Conservation (phyloP, 2,329 filamentous ascomycete genomes). For the Fulvia fulva region DNA sequence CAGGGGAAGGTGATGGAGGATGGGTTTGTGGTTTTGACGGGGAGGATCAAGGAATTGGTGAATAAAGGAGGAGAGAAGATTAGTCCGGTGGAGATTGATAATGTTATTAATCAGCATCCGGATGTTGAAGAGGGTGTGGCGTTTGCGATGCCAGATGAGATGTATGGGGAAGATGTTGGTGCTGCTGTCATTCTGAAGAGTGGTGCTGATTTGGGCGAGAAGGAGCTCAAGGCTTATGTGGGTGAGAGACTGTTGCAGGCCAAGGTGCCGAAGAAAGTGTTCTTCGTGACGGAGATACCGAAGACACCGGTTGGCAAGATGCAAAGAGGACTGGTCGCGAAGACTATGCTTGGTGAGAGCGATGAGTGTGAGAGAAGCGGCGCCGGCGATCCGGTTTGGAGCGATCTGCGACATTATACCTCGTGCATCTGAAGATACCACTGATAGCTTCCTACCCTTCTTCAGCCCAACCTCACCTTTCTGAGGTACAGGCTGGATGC, state of each 20-base stretch:
- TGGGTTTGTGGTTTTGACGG: slow-evolving; percentile 79
- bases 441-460: no score
- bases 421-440: no score
- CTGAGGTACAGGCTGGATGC: no score
- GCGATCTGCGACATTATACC: no score
- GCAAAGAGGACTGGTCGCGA: not conserved
- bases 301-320: not conserved
- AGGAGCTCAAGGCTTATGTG: not conserved
- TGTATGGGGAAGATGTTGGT: not conserved
- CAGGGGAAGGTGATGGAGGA: slow-evolving; percentile 75
- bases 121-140: not conserved
- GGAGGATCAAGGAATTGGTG: slow-evolving; percentile 62
- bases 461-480: no score
- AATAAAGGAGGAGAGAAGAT: not conserved
- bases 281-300: not conserved
- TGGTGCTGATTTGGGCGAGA: not conserved
- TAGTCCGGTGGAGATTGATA: not conserved
- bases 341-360: not conserved
- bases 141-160: not conserved
- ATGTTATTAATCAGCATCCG: not conserved
- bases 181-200: not conserved
- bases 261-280: not conserved
- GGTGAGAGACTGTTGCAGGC: not conserved
- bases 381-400: no score
- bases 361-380: no score